These are phyloP conservation scores for Ganoderma leucocontextum DNA, from an alignment of 1,284 basidiomycete genomes.

Conservation along the genomic window DNA sequence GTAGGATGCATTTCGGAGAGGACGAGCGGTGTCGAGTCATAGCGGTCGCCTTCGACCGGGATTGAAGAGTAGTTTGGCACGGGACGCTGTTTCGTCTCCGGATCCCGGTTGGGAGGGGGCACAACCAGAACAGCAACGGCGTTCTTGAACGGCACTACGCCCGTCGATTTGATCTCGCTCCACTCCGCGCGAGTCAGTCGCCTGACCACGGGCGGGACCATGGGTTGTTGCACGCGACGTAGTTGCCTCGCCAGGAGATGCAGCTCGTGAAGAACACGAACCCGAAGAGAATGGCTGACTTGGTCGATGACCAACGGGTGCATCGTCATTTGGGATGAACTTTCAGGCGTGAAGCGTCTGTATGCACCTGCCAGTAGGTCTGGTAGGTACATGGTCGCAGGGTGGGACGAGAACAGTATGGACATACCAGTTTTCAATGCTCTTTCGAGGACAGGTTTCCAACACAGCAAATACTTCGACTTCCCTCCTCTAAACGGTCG, in stretches of 20 bases:
- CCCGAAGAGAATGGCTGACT: conserved; percentile 68
- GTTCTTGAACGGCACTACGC: conserved; percentile 55
- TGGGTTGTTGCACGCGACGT: conserved; percentile 37
- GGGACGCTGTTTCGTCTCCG: conserved; percentile 54
- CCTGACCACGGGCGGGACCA: conserved; percentile 55
- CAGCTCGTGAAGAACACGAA: conserved; percentile 78
- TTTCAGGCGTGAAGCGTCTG: conserved; percentile 22
- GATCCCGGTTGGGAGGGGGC: conserved; percentile 70
- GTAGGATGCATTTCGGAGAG: conserved; percentile 38
- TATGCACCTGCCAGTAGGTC: conserved; percentile 15
- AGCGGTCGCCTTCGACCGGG: conserved; percentile 43
- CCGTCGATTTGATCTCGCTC: conserved; percentile 54
- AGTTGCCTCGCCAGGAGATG: conserved; percentile 60
- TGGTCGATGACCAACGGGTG: conserved; percentile 58
- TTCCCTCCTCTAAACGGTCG: conserved; percentile 52
- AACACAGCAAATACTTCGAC: conserved; percentile 65
- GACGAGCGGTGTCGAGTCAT: neutral
- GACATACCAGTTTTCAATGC: conserved; percentile 46
- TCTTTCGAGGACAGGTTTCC: conserved; percentile 53
- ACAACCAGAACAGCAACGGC: conserved; percentile 73
- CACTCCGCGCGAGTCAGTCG: conserved; percentile 71
- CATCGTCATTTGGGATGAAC: conserved; percentile 14
- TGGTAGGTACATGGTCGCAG: neutral
- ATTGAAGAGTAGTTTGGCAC: conserved; percentile 48
- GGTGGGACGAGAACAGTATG: neutral